Evolutionary conservation across 2,329 filamentous ascomycete genomes (phyloP).

Genomic region (Dactylellina leptospora): DNA sequence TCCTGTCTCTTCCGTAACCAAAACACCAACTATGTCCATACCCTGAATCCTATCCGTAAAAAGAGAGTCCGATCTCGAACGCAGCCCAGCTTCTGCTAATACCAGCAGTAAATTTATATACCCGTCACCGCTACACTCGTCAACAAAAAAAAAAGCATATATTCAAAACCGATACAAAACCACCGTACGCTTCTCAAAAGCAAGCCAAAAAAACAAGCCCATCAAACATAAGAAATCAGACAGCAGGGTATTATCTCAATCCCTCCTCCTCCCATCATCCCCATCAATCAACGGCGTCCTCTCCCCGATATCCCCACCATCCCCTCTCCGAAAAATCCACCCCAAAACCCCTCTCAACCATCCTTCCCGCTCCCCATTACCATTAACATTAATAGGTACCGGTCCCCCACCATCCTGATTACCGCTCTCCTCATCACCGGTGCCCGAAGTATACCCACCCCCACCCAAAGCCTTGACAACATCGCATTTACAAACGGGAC

Average conservation of each 20-base stretch:
- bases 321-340: conserved; percentile 1
- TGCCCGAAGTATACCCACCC: conserved; percentile 21
- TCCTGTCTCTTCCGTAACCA: too few species aligned
- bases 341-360: conserved; percentile 42
- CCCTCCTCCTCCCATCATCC: conserved; percentile 32
- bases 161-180: background rate
- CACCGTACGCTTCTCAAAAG: conserved; percentile 9
- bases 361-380: conserved; percentile 20
- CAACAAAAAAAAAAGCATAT: too few species aligned
- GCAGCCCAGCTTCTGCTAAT: too few species aligned
- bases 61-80: too few species aligned
- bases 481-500: conserved; percentile 97
- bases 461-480: conserved; percentile 70
- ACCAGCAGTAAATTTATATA: too few species aligned
- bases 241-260: background rate
- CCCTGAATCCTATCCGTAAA: too few species aligned
- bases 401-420: conserved; percentile 3
- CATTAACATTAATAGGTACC: conserved; percentile 15
- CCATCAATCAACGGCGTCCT: conserved; percentile 41
- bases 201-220: background rate
- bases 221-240: background rate
- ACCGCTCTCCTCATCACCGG: conserved; percentile 33
- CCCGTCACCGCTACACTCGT: too few species aligned
- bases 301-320: conserved; percentile 27
- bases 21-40: too few species aligned